Evolutionary conservation across 2,329 filamentous ascomycete species (phyloP), one percentile per base, ranked within the genome.

Genomic region (Grosmannia huntii): DNA sequence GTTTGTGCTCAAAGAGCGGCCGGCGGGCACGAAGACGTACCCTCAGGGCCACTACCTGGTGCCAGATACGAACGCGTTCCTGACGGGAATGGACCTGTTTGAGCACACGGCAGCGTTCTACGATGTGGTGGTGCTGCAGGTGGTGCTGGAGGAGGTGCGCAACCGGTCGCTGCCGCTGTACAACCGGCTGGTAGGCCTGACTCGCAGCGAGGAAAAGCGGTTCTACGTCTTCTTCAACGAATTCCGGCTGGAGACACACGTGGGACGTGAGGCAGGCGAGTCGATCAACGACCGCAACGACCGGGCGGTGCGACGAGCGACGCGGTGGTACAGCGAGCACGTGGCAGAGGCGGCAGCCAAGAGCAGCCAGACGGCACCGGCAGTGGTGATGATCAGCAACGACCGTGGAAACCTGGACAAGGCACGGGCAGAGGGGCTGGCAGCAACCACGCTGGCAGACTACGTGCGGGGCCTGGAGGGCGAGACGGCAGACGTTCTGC

Each of bases 141-240:
- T 92, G 1, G 94, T 99, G 5, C 82, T 99, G 16, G 94, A 99
- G 72, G 94, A 99, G 74, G 81, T 99, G 60, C 89, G 90, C 68
- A 96, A 96, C 70, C 84, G 91, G 65, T 97, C 92, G 14, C 73
- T 97, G 61, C 94, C 94, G 49, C 82, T 99, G 44, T 99, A 97
- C 75, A 96, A 96, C 71, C 88, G 94, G 46, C 77, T 99, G 55
- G 83, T 97, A 64, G 85, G 87, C 25, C 77, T 99, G 62, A 95
- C 91, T 46, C 95, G 92, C 72, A 96, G 92, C 67, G 90, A 96
- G 66, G 90, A 95, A 64, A 99, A 99, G 77, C 84, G 92, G 57
- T 97, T 96, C 70, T 96, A 97, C 68, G 89, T 99, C 56, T 99
- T 99, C 71, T 97, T 97, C 81, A 99, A 99, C 70, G 94, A 99